These are phyloP conservation scores for Fraxinus quadrangulata DNA, from an alignment of 257 asterid genomes.

Conservation along the genomic window DNA sequence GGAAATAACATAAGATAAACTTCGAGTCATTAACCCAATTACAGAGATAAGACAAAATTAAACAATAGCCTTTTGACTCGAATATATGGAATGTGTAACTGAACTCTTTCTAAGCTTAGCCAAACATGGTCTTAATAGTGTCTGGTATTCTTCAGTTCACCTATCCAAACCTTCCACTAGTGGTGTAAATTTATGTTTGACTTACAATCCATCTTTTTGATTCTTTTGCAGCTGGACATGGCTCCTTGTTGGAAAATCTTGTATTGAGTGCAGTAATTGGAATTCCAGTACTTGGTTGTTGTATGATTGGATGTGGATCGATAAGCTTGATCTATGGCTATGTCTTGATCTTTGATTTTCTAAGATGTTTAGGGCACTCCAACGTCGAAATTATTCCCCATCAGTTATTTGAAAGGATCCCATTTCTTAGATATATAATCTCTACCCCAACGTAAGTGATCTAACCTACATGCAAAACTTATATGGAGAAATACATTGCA, in stretches of 20 bases:
- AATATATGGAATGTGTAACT: no score
- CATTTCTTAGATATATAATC: conserved; percentile 60
- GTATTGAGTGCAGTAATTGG: conserved; percentile 58
- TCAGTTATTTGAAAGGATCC: conserved; percentile 58
- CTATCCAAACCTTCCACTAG: background rate
- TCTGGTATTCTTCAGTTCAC: background rate
- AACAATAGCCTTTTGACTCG: no score
- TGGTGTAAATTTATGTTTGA: background rate
- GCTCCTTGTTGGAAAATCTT: conserved; percentile 68
- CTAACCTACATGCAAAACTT: background rate
- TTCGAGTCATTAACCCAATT: no score
- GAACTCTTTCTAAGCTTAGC: no score
- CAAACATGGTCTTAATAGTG: background rate
- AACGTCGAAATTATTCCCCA: conserved; percentile 80
- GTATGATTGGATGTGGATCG: conserved; percentile 67
- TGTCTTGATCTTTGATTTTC: conserved; percentile 60
- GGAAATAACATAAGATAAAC: no score
- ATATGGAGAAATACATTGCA: background rate
- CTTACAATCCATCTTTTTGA: background rate
- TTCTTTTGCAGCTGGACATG: conserved; percentile 71
- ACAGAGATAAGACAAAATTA: no score
- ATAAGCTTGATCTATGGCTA: conserved; percentile 58
- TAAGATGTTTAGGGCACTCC: conserved; percentile 87
- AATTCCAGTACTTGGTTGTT: conserved; percentile 64
- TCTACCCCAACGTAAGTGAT: conserved; percentile 80